Base-by-base conservation (phyloP, 192 early-diverging fungal species). In the Coemansia sp. region DNA sequence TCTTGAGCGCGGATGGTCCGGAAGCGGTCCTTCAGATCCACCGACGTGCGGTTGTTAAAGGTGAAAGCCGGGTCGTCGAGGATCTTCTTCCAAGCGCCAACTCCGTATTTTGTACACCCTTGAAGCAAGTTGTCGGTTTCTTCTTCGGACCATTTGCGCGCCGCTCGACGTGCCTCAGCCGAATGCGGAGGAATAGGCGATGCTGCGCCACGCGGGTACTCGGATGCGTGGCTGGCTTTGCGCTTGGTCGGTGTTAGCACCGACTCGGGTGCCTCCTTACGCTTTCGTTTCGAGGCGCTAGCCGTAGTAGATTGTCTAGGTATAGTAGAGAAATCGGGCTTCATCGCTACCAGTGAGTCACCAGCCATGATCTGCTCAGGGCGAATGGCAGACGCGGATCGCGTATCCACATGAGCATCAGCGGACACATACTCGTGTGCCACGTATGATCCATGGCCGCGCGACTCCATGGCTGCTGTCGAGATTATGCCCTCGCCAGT, bases 1-100 rank as follows among this genome's bases (percentile, higher is more conserved):
- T 84, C 82, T 37, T 84, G 76, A 0, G 82, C 77, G 39, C 77
- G 74, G 63, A 84, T 84, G 5, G 82, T 84, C 39, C 82, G 63
- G 71, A 84, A 84, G 4, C 82, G 73, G 45, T 84, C 82, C 53
- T 84, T 84, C 39, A 84, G 68, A 32, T 84, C 82, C 1, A 84
- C 82, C 0, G 82, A 84, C 23, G 82, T 84, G 27, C 82, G 74
- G 65, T 53, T 80, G 77, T 84, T 79, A 42, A 84, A 84, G 19
- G 57, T 57, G 38, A 84, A 84, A 4, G 23, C 63, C 14, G 82
- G 58, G 27, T 84, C 82, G 57, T 79, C 77, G 17, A 84, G 68
- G 3, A 84, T 84, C 44, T 76, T 84, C 68, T 84, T 84, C 82
- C 82, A 84, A 25, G 82, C 82, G 0, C 82, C 82, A 4, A 84